Conservation (phyloP, 306 rosid genomes). For the Coriaria nepalensis region DNA sequence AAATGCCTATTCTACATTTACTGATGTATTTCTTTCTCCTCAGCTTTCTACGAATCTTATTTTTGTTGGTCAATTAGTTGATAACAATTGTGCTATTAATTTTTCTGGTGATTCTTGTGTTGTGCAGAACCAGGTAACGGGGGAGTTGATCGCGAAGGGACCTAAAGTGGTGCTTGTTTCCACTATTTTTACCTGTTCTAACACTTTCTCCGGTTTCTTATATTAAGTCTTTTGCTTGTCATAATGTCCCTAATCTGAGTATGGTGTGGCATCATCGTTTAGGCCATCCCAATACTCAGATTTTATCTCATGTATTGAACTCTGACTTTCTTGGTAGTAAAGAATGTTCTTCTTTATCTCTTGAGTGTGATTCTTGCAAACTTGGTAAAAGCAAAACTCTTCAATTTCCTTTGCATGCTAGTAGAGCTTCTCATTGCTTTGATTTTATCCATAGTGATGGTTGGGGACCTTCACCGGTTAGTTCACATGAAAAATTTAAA, state of each 20-base stretch:
- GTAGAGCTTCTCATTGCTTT: neutral
- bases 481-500: slow-evolving; percentile 6
- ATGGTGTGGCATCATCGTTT: slow-evolving; percentile 2
- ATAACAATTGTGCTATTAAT: slow-evolving; percentile 1
- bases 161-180: neutral
- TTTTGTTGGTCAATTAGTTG: neutral
- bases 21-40: neutral
- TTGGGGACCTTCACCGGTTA: neutral
- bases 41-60: neutral
- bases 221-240: neutral
- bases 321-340: no score
- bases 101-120: slow-evolving; percentile 1
- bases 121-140: slow-evolving; percentile 3
- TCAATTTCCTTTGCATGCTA: slow-evolving; percentile 3
- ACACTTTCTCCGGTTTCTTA: neutral
- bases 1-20: neutral
- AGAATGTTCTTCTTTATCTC: neutral
- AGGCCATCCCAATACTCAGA: slow-evolving; percentile 3
- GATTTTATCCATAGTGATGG: no score
- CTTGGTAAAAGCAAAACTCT: slow-evolving; percentile 1
- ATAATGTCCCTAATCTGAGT: neutral
- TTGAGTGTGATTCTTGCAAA: slow-evolving; percentile 1
- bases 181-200: neutral
- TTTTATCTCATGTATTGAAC: slow-evolving; percentile 1
- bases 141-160: slow-evolving; percentile 2